Conservation (phyloP, 2,329 filamentous ascomycete genomes). For the Dothideomycetidae sp. region DNA sequence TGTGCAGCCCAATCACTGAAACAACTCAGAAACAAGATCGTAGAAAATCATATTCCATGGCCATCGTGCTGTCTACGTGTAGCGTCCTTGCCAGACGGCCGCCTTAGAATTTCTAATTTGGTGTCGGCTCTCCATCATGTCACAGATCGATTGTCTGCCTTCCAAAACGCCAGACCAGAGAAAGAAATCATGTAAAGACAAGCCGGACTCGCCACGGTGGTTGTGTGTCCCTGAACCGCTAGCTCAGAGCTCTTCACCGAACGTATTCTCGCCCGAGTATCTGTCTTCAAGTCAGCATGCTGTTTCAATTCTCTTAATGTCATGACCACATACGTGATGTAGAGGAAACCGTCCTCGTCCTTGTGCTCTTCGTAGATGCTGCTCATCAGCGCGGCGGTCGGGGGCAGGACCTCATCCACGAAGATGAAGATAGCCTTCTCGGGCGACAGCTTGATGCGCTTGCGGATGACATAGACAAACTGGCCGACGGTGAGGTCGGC, state of each 20-base stretch:
- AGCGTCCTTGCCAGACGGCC: neutral
- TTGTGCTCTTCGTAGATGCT: constrained; percentile 99
- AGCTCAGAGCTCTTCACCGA: constrained; percentile 44
- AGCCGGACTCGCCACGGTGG: constrained; percentile 1
- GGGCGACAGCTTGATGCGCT: constrained; percentile 95
- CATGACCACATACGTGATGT: constrained; percentile 63
- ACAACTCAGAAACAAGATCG: no score
- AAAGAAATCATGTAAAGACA: neutral
- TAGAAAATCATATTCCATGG: no score
- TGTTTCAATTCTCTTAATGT: neutral
- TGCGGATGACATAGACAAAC: constrained; percentile 99
- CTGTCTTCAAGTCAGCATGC: constrained; percentile 26
- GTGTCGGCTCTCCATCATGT: neutral
- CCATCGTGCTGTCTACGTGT: neutral
- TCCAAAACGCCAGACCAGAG: neutral
- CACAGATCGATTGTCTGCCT: neutral
- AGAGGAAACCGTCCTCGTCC: constrained; percentile 74
- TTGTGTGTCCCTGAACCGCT: constrained; percentile 3
- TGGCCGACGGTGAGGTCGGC: constrained; percentile 96
- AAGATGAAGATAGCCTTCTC: constrained; percentile 99
- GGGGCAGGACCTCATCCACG: constrained; percentile 93
- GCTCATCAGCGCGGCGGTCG: constrained; percentile 95
- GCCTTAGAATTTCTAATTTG: no score
- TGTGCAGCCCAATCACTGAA: no score
- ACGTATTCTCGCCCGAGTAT: constrained; percentile 98